Conservation (phyloP, 768 basidiomycete species). For the Xerocomellus chrysenteron region DNA sequence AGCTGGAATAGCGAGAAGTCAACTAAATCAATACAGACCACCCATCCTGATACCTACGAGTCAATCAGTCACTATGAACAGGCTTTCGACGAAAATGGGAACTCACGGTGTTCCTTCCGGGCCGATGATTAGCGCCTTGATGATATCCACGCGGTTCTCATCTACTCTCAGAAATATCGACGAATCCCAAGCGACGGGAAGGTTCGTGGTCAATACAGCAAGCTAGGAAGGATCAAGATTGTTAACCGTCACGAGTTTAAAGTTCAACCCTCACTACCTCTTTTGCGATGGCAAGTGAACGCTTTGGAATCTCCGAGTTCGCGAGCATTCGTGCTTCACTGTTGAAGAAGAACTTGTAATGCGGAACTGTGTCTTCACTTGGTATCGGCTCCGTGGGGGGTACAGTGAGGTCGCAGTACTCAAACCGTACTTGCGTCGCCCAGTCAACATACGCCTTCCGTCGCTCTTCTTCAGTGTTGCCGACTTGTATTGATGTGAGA, state of each 20-base stretch:
- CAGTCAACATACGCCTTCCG: conserved; percentile 77
- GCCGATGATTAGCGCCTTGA: conserved; percentile 89
- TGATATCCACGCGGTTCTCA: conserved; percentile 87
- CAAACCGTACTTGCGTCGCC: conserved; percentile 80
- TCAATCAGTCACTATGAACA: conserved; percentile 1
- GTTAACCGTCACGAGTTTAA: background rate
- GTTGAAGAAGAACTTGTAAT: conserved; percentile 82
- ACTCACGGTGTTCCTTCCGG: conserved; percentile 92
- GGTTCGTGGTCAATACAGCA: conserved; percentile 88
- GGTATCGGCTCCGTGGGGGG: conserved; percentile 32
- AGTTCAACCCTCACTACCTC: conserved; percentile 52
- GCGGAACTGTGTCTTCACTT: conserved; percentile 55
- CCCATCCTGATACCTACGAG: conserved; percentile 79
- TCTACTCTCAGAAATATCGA: conserved; percentile 93
- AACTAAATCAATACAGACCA: conserved; percentile 51
- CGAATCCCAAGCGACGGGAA: conserved; percentile 94
- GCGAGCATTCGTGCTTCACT: conserved; percentile 83
- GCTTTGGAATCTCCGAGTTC: conserved; percentile 83
- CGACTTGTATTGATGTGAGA: conserved; percentile 34
- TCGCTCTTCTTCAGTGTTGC: conserved; percentile 64
- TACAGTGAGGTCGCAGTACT: conserved; percentile 85
- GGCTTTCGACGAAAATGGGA: background rate
- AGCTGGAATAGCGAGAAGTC: background rate
- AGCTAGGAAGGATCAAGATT: conserved; percentile 49
- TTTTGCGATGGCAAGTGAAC: conserved; percentile 93